These are phyloP conservation scores for Alliaria petiolata DNA, from an alignment of 345 rosid species.

Conservation along the genomic window DNA sequence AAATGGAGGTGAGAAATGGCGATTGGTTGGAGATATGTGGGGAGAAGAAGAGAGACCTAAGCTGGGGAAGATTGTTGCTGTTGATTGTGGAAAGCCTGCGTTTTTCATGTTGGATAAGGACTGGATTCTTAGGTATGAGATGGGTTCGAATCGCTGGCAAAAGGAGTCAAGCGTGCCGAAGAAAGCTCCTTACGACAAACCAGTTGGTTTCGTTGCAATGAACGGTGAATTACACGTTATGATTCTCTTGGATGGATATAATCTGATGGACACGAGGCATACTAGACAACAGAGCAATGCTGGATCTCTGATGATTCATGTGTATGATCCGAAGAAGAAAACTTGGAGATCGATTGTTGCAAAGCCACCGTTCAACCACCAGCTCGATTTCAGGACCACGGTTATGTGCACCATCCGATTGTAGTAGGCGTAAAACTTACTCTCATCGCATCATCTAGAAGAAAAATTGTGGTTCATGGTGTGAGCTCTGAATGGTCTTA, in stretches of 20 bases:
- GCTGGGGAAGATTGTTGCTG: conserved; percentile 68
- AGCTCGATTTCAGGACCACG: conserved; percentile 60
- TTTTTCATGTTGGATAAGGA: conserved; percentile 72
- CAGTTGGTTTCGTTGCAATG: conserved; percentile 61
- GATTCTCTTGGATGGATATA: conserved; percentile 45
- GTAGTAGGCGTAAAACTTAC: conserved; percentile 29
- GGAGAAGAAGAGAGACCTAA: conserved; percentile 52
- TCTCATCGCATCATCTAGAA: neutral
- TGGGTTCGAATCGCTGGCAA: conserved; percentile 53
- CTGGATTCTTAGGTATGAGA: conserved; percentile 71
- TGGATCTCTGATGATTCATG: conserved; percentile 56
- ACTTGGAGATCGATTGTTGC: conserved; percentile 61
- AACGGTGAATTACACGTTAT: conserved; percentile 67
- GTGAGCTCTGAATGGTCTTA: conserved; percentile 14
- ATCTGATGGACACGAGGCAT: conserved; percentile 41
- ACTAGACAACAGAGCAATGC: conserved; percentile 46
- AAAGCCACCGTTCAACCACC: conserved; percentile 49
- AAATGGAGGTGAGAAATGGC: conserved; percentile 51
- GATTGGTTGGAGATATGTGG: conserved; percentile 85
- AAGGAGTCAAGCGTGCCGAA: conserved; percentile 61
- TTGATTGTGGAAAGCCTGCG: conserved; percentile 40
- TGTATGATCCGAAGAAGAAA: conserved; percentile 65
- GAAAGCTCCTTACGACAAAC: conserved; percentile 40
- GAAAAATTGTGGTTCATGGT: neutral
- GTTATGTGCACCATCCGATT: conserved; percentile 64